phyloP scores from a whole-genome alignment of 1,284 basidiomycete species.

The Cerioporus squamosus region DNA sequence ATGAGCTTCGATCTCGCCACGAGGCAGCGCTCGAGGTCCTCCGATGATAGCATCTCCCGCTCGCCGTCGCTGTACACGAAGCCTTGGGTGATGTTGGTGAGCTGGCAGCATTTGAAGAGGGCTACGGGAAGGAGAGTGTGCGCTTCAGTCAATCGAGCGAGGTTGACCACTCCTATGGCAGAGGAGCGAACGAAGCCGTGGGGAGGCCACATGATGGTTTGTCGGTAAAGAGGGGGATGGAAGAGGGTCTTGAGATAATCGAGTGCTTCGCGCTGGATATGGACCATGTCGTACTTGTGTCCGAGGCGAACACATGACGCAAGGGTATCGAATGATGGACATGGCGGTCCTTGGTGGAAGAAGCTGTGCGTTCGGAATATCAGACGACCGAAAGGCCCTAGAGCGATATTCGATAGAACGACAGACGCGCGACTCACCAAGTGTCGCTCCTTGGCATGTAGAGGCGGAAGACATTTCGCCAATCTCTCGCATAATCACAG shows the following conservation, averaged over 20 bases:
- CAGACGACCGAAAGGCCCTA: too few species aligned
- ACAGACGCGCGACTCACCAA: neutral
- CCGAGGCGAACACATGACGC: neutral
- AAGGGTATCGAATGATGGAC: neutral
- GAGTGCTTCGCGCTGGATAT: neutral
- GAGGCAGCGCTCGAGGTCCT: conserved; percentile 5
- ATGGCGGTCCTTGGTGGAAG: neutral
- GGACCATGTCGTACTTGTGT: neutral
- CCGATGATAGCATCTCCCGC: neutral
- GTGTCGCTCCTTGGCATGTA: neutral
- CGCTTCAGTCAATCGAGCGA: neutral
- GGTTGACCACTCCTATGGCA: conserved; percentile 1
- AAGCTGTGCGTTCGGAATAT: neutral
- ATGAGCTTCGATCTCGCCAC: neutral
- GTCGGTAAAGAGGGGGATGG: neutral
- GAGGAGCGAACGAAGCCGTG: neutral
- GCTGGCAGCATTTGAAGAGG: neutral
- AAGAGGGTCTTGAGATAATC: conserved; percentile 2
- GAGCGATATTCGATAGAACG: too few species aligned
- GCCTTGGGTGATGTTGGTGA: neutral
- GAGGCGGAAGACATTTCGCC: neutral
- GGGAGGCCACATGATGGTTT: neutral
- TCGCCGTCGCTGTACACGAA: neutral
- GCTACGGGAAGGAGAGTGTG: neutral
- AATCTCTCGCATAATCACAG: neutral